Evolutionary conservation across 768 basidiomycete genomes (phyloP).

Genomic region (Leccinum pellstonianum): DNA sequence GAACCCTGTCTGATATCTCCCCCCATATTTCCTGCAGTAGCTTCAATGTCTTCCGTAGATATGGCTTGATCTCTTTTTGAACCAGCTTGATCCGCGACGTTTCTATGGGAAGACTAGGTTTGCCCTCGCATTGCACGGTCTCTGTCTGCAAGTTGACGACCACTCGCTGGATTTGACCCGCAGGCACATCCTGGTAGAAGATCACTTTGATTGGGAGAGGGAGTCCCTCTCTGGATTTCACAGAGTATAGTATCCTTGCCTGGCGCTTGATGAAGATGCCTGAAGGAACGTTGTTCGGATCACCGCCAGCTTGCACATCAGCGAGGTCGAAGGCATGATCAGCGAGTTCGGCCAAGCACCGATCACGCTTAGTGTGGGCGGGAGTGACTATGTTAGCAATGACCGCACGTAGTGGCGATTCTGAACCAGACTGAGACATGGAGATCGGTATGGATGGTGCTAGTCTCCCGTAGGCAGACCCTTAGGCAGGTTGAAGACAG

Average conservation of each 20-base stretch:
- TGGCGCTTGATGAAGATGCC: conserved; percentile 10
- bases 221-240: conserved; percentile 3
- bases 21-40: too few species aligned
- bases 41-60: too few species aligned
- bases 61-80: too few species aligned
- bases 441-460: too few species aligned
- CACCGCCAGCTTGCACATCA: conserved; percentile 1
- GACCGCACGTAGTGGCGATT: conserved; percentile 11
- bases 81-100: too few species aligned
- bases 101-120: too few species aligned
- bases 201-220: conserved; percentile 13
- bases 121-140: too few species aligned
- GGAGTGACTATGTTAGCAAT: conserved; percentile 16
- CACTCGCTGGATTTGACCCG: conserved; percentile 11
- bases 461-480: too few species aligned
- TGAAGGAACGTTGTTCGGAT: neutral
- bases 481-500: too few species aligned
- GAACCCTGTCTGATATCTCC: too few species aligned
- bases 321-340: conserved; percentile 20
- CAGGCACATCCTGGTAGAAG: conserved; percentile 12
- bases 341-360: conserved; percentile 20
- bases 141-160: too few species aligned
- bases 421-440: conserved; percentile 13
- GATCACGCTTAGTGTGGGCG: neutral
- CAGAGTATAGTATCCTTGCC: conserved; percentile 17